phyloP scores from a whole-genome alignment of 768 basidiomycete genomes.

The Hygrophorus pudorinus region DNA sequence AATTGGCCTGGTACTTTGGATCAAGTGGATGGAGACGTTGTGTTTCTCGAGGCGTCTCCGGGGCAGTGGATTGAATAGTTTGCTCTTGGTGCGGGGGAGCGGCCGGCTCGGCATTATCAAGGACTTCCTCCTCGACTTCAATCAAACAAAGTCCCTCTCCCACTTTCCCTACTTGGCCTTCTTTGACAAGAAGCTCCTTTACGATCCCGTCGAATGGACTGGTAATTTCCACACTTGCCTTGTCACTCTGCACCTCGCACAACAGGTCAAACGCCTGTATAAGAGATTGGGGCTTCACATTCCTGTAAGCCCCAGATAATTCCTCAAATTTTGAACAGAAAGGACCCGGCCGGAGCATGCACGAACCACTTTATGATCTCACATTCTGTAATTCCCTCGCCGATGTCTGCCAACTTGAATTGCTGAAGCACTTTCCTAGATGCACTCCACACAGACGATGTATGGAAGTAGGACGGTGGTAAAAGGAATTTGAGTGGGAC shows the following conservation, averaged over 20 bases:
- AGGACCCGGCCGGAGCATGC: neutral
- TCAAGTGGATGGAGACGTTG: constrained; percentile 58
- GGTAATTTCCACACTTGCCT: constrained; percentile 86
- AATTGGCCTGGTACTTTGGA: constrained; percentile 30
- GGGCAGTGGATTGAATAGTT: constrained; percentile 3
- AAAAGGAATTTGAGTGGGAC: no score
- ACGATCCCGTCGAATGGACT: constrained; percentile 75
- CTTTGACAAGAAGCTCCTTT: constrained; percentile 61
- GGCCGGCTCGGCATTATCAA: constrained; percentile 13
- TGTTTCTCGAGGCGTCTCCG: constrained; percentile 7
- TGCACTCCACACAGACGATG: constrained; percentile 20
- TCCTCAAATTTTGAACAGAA: constrained; percentile 2
- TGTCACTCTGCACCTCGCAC: constrained; percentile 86
- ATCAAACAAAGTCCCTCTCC: constrained; percentile 71
- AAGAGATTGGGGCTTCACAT: constrained; percentile 37
- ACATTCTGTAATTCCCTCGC: constrained; percentile 87
- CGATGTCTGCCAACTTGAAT: constrained; percentile 79
- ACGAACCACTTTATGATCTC: constrained; percentile 81
- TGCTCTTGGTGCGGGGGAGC: constrained; percentile 4
- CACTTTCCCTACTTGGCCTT: constrained; percentile 79
- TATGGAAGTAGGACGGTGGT: constrained; percentile 21
- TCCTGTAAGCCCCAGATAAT: constrained; percentile 37
- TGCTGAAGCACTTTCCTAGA: constrained; percentile 34
- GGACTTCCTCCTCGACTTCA: constrained; percentile 59
- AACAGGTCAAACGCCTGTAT: constrained; percentile 62